phyloP scores from a whole-genome alignment of 2,329 filamentous ascomycete species.

The Tolypocladium sp. region DNA sequence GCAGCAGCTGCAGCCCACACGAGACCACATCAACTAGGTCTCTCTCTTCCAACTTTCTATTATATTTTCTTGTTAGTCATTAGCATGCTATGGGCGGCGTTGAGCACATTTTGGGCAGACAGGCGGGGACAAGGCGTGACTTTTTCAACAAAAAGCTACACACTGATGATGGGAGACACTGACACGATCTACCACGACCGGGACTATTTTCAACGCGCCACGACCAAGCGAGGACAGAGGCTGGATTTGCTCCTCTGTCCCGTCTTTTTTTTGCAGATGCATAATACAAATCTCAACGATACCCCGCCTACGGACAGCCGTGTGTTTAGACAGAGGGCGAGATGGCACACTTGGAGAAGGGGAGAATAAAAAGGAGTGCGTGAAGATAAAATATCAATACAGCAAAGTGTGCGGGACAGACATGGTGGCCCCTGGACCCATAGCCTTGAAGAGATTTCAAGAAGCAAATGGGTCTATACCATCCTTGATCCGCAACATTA shows the following conservation, averaged over 20 bases:
- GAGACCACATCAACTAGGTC: slow-evolving; percentile 5
- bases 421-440: background rate
- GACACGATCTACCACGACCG: slow-evolving; percentile 2
- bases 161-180: slow-evolving; percentile 4
- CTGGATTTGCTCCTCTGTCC: background rate
- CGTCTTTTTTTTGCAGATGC: slow-evolving; percentile 18
- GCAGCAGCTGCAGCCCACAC: slow-evolving; percentile 3
- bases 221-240: slow-evolving; percentile 1
- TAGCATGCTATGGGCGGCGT: slow-evolving; percentile 5
- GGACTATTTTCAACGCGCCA: slow-evolving; percentile 5
- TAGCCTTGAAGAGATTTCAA: background rate
- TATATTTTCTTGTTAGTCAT: slow-evolving; percentile 11
- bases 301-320: slow-evolving; percentile 19
- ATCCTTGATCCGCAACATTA: background rate
- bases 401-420: background rate
- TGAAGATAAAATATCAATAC: background rate
- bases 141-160: slow-evolving; percentile 34
- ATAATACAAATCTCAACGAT: slow-evolving; percentile 30
- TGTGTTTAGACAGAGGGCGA: slow-evolving; percentile 7
- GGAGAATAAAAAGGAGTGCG: background rate
- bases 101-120: slow-evolving; percentile 5
- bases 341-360: background rate
- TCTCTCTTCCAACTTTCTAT: slow-evolving; percentile 2
- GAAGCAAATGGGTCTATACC: background rate
- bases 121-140: slow-evolving; percentile 16